phyloP scores from a whole-genome alignment of 345 rosid species.

The Salix viminalis region DNA sequence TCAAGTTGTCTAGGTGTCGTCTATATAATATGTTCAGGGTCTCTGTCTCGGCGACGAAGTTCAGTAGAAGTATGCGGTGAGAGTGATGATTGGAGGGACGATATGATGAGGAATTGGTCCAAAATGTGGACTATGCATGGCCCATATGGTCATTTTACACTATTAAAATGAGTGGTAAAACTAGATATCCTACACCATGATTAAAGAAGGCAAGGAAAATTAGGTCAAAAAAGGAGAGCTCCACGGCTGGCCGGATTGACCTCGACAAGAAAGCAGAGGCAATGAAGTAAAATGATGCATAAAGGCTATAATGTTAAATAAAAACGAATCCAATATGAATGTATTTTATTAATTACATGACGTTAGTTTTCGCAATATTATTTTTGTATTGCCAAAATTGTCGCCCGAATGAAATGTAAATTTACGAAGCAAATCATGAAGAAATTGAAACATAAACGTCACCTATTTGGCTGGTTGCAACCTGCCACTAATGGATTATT shows the following conservation, averaged over 20 bases:
- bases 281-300: background rate
- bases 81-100: background rate
- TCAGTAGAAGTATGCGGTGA: background rate
- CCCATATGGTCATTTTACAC: background rate
- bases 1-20: background rate
- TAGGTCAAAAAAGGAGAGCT: slow-evolving; percentile 1
- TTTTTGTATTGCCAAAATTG: background rate
- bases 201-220: background rate
- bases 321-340: background rate
- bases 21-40: background rate
- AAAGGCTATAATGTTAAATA: background rate
- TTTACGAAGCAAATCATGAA: background rate
- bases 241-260: background rate
- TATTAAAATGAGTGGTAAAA: background rate
- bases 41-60: background rate
- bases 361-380: background rate
- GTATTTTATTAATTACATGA: background rate
- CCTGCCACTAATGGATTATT: background rate
- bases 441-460: background rate
- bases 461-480: background rate
- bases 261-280: background rate
- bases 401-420: too few relatives aligned
- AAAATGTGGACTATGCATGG: background rate
- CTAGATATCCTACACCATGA: background rate
- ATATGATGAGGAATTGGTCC: slow-evolving; percentile 1